Evolutionary conservation across 228 moss, liverwort and hornwort species (phyloP), one percentile per base, ranked within the genome.

Genomic region (Sphagnum fallax): DNA sequence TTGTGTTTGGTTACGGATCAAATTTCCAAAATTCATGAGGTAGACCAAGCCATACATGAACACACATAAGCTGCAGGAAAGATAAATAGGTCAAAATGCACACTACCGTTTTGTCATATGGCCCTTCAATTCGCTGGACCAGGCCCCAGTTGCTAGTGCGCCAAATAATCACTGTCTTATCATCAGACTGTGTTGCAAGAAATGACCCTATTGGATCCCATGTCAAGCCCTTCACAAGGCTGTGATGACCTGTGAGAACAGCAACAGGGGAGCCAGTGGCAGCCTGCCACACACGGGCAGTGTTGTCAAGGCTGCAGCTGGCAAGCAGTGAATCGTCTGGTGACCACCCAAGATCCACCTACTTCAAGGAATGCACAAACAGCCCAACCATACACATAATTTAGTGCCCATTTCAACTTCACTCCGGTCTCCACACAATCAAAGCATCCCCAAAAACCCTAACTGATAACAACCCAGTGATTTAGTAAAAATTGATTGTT

Each of bases 151-250:
- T 93, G 69, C 92, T 91, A 5, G 93, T 90, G 71, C 91, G 85
- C 98, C 98, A 98, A 50, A 98, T 90, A 50, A 98, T 89, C 72
- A 98, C 93, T 52, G 85, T 80, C 70, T 80, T 89, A 66, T 98
- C 98, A 63, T 98, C 98, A 8, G 98, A 93, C 77, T 98, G 98
- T 69, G 88, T 93, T 50, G 93, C 98, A 48, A 98, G 74, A 76
- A 93, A 98, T 18, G 92, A 98, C 48, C 98, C 98, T 59, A 98
- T 90, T 5, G 98, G 98, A 75, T 98, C 98, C 98, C 98, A 98
- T 18, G 91, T 82, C 74, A 98, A 81, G 52, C 98, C 98, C 75
- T 98, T 98, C 51, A 98, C 98, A 49, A 98, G 89, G 71, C 98
- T 98, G 69, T 85, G 83, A 72, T 98, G 98, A 16, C 91, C 90